A percentile compares a stretch with the other conserved stretches of the same genome.
These are phyloP conservation scores for Wallacemonas collosoma DNA, from an alignment of 208 protist species.

Conservation along the genomic window DNA sequence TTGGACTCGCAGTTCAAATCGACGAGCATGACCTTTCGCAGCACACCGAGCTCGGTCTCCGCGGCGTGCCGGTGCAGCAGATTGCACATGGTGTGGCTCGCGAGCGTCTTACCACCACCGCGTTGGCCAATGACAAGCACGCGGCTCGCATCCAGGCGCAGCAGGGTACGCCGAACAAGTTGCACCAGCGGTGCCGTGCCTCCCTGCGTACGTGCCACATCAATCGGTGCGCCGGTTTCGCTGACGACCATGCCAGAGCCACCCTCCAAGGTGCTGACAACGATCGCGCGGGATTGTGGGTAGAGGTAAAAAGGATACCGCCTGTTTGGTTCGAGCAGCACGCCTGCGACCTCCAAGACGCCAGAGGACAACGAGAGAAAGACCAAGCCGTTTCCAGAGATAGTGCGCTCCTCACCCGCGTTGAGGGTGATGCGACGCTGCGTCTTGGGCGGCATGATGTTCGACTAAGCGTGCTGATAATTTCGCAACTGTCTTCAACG, in stretches of 20 bases:
- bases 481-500: too few relatives aligned
- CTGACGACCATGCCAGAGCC: constrained; percentile 46
- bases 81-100: constrained; percentile 79
- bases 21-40: constrained; percentile 39
- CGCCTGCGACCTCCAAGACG: constrained; percentile 74
- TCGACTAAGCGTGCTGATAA: too few relatives aligned
- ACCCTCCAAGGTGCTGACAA: constrained; percentile 77
- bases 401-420: constrained; percentile 78
- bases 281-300: constrained; percentile 34
- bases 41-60: constrained; percentile 7
- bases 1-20: constrained; percentile 83
- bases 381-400: constrained; percentile 50
- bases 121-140: constrained; percentile 69
- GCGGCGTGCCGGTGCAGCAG: constrained; percentile 37
- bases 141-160: constrained; percentile 28
- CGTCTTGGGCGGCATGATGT: constrained; percentile 49
- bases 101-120: constrained; percentile 61
- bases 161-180: constrained; percentile 55
- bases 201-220: constrained; percentile 34
- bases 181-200: constrained; percentile 54
- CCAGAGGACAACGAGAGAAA: constrained; percentile 56
- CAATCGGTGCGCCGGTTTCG: constrained; percentile 38
- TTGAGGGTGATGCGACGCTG: constrained; percentile 57
- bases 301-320: constrained; percentile 54
- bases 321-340: constrained; percentile 55